These are phyloP conservation scores for Pseudocercospora fijiensis DNA, from an alignment of 2,329 filamentous ascomycete genomes.

Conservation along the genomic window DNA sequence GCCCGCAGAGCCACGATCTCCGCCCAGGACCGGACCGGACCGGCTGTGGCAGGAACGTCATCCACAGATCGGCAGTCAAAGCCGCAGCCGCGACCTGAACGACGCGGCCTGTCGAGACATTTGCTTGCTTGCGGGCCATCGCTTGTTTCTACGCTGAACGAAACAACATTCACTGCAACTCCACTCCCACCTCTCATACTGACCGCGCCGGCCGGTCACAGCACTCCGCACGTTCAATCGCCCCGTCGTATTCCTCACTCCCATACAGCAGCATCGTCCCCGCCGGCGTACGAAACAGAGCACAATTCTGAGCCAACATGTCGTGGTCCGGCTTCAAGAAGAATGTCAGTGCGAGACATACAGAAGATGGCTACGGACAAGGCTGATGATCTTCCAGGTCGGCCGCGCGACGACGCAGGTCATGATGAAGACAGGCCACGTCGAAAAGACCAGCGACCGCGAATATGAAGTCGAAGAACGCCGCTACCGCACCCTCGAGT, in stretches of 20 bases:
- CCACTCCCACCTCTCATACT: neutral
- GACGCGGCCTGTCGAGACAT: neutral
- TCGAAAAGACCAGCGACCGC: conserved; percentile 97
- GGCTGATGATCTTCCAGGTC: conserved; percentile 85
- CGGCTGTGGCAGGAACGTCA: neutral
- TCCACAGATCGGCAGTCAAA: neutral
- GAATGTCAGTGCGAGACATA: conserved; percentile 28
- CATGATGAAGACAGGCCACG: conserved; percentile 99
- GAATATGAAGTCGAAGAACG: conserved; percentile 94
- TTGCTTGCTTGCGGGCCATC: neutral
- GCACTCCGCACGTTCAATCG: conserved; percentile 5
- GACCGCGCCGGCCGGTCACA: conserved; percentile 5
- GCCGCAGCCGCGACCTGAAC: neutral
- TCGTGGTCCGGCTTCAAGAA: conserved; percentile 56
- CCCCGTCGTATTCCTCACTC: conserved; percentile 8
- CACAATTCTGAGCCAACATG: conserved; percentile 55
- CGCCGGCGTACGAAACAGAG: neutral
- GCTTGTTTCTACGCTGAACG: neutral
- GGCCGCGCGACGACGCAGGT: conserved; percentile 98
- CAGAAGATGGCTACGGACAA: neutral
- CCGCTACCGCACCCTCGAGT: conserved; percentile 96
- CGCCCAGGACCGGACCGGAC: no score
- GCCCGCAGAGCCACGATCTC: neutral
- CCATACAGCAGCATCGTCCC: neutral
- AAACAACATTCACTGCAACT: neutral